These are phyloP conservation scores for Phtheirospermum japonicum DNA, from an alignment of 257 asterid species.

Conservation along the genomic window DNA sequence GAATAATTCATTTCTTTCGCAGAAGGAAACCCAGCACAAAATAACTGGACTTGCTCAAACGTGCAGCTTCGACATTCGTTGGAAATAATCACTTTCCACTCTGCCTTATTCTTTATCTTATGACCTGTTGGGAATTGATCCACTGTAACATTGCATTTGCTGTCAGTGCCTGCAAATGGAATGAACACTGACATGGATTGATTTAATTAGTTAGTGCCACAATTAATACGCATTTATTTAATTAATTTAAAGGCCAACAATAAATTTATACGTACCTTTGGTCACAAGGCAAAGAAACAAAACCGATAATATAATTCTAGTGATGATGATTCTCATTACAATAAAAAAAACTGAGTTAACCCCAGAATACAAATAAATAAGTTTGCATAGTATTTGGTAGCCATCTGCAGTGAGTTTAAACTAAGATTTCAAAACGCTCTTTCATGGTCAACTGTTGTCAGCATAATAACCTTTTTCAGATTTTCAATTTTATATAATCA, in stretches of 20 bases:
- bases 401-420: not conserved
- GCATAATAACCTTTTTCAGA: not conserved
- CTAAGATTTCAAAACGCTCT: not conserved
- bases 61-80: slow-evolving; percentile 11
- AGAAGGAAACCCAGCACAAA: slow-evolving; percentile 3
- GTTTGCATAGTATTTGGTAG: slow-evolving; percentile 1
- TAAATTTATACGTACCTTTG: not conserved
- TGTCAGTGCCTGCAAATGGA: slow-evolving; percentile 3
- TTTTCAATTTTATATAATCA: not conserved
- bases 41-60: slow-evolving; percentile 12
- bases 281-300: slow-evolving; percentile 5
- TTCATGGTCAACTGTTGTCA: not conserved
- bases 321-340: too few species aligned
- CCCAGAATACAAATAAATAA: too few species aligned
- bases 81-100: slow-evolving; percentile 8
- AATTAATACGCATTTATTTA: too few species aligned
- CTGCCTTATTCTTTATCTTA: not conserved
- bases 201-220: not conserved
- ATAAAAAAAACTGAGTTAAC: too few species aligned
- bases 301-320: not conserved
- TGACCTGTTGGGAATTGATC: not conserved
- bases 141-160: not conserved
- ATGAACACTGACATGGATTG: not conserved
- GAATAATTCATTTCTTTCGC: not conserved
- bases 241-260: not conserved